Percentiles rank a stretch among this genome's conserved stretches.
phyloP scores from a whole-genome alignment of 2,329 filamentous ascomycete species.

The Fusarium abutilonis region DNA sequence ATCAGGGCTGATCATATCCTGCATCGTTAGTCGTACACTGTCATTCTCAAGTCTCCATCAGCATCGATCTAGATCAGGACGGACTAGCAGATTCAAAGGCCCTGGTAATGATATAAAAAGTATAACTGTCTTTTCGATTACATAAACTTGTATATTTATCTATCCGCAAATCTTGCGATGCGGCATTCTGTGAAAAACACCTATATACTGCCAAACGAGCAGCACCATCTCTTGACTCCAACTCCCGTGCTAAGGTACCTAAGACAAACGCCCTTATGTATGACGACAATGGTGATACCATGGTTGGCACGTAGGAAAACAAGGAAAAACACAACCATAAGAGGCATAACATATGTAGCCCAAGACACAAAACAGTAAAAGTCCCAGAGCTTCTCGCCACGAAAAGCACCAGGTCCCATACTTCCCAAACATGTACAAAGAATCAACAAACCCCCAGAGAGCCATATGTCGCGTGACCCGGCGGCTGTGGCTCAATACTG shows the following conservation, averaged over 20 bases:
- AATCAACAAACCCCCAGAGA: slow-evolving; percentile 23
- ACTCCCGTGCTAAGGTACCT: slow-evolving; percentile 42
- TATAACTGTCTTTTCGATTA: slow-evolving; percentile 29
- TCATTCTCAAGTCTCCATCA: not conserved
- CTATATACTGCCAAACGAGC: slow-evolving; percentile 21
- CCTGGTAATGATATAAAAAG: not conserved
- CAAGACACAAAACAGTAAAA: slow-evolving; percentile 14
- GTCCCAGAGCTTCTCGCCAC: slow-evolving; percentile 26
- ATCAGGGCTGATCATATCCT: slow-evolving; percentile 10
- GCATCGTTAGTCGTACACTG: slow-evolving; percentile 17
- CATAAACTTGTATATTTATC: slow-evolving; percentile 32
- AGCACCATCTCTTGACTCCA: slow-evolving; percentile 31
- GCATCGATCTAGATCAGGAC: not conserved
- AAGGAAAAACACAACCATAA: slow-evolving; percentile 29
- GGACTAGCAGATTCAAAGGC: too few relatives aligned
- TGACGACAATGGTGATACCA: slow-evolving; percentile 34
- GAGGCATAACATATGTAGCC: slow-evolving; percentile 9
- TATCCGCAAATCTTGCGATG: slow-evolving; percentile 27
- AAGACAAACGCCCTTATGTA: slow-evolving; percentile 38
- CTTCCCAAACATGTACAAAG: slow-evolving; percentile 43
- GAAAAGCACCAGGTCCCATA: slow-evolving; percentile 11
- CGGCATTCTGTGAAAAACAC: slow-evolving; percentile 24
- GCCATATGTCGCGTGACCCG: slow-evolving; percentile 26
- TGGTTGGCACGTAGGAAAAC: slow-evolving; percentile 31
- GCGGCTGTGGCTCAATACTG: slow-evolving; percentile 1